Base-by-base conservation (phyloP, 805 yeast species). In the Barnettozyma vustinii region DNA sequence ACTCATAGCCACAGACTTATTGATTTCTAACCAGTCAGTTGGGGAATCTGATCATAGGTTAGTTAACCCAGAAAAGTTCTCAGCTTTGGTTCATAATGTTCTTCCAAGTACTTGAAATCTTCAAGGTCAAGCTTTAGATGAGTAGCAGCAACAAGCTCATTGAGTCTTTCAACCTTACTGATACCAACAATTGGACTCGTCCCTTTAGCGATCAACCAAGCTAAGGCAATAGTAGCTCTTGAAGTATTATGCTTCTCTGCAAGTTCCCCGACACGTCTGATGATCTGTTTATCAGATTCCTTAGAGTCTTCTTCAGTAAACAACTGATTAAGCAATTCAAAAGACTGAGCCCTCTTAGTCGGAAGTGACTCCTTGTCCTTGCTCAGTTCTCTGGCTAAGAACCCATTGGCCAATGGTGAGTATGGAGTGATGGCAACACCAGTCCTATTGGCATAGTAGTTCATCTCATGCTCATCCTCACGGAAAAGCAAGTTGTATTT, bases 381-480 rank as follows among this genome's bases (percentile, higher is more conserved):
- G 2, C 45, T 46, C 23, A 56, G 56, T 1, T 84, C 80, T 52
- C 82, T 70, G 1, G 83, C 72, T 41, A 82, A 65, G 4, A 73
- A 35, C 5, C 87, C 87, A 52, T 75, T 63, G 10, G 79, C 80
- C 50, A 72, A 62, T 35, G 86, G 85, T n/a, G 81, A 73, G 77
- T 79, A 82, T 9, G 86, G 86, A 50, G 79, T 75, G 26, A 80
- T 46, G 2, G 81, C 84, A 37, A 83, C 75, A 18, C 76, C 76
- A n/a, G 74, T 74, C 43, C 66, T 67, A 23, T 73, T 62, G 52
- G 83, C 78, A 63, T 67, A 83, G 41, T 76, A 78, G 54, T 73
- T 75, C 74, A 82, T 65, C 60, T 82, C 87, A 16, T 79, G 64
- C 59, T 82, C 87, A 52, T 81, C 86, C 57, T 80, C 84, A 16